These are phyloP conservation scores for Passiflora organensis DNA, from an alignment of 345 rosid species.

Conservation along the genomic window DNA sequence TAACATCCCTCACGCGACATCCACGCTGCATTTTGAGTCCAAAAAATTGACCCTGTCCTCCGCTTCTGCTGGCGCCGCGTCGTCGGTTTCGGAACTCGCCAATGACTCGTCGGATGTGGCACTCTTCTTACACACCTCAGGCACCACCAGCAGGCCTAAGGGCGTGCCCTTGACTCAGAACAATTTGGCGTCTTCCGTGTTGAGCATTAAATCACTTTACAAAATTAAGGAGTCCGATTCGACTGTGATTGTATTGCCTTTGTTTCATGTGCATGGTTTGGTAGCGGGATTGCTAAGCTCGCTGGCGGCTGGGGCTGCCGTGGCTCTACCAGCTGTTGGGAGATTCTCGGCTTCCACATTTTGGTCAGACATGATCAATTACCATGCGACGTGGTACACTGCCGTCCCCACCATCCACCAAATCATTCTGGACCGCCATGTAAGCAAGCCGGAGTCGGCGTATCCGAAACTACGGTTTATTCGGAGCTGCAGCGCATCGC, in stretches of 20 bases:
- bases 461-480: constrained; percentile 77
- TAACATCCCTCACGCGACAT: constrained; percentile 36
- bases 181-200: constrained; percentile 52
- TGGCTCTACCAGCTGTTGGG: constrained; percentile 73
- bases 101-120: constrained; percentile 62
- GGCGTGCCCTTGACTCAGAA: constrained; percentile 71
- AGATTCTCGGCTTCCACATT: constrained; percentile 80
- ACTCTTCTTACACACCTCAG: constrained; percentile 67
- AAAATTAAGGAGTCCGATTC: constrained; percentile 69
- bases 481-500: constrained; percentile 83
- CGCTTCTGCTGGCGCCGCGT: constrained; percentile 22
- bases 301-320: constrained; percentile 67
- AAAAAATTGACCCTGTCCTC: constrained; percentile 32
- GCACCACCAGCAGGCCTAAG: constrained; percentile 80
- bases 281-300: constrained; percentile 74
- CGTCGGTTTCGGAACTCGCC: constrained; percentile 14
- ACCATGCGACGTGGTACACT: constrained; percentile 88
- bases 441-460: constrained; percentile 42
- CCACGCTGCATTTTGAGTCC: constrained; percentile 27
- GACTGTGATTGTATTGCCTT: constrained; percentile 69
- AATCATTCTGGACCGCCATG: constrained; percentile 74
- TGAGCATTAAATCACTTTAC: constrained; percentile 64
- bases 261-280: constrained; percentile 86
- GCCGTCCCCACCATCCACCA: constrained; percentile 92
- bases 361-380: constrained; percentile 65